These are phyloP conservation scores for Mariannaea elegans DNA, from an alignment of 2,329 filamentous ascomycete species.

Conservation along the genomic window DNA sequence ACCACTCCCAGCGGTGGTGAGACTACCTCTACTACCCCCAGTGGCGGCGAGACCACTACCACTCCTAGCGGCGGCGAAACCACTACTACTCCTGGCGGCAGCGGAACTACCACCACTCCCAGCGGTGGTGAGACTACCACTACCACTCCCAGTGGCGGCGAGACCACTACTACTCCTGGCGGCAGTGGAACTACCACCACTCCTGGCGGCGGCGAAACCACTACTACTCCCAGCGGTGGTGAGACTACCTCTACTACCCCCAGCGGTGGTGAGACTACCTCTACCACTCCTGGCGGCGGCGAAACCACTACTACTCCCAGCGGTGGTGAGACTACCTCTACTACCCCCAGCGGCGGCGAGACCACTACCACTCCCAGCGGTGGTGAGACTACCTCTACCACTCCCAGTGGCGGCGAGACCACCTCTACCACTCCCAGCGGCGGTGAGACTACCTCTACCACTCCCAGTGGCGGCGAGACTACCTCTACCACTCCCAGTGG, in stretches of 20 bases:
- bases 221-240: constrained; percentile 2
- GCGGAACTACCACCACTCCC: neutral
- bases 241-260: constrained; percentile 5
- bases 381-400: neutral
- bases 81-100: neutral
- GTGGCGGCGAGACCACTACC: constrained; percentile 5
- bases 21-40: neutral
- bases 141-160: neutral
- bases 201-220: neutral
- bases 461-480: neutral
- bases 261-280: neutral
- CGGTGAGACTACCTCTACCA: neutral
- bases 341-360: neutral
- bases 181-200: neutral
- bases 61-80: neutral
- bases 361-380: neutral
- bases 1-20: too few species aligned
- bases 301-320: constrained; percentile 4
- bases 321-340: neutral
- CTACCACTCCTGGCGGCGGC: constrained; percentile 5
- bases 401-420: too few species aligned
- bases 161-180: neutral
- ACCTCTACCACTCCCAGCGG: neutral
- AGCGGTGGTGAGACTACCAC: neutral
- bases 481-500: neutral